phyloP scores from a whole-genome alignment of 352 stramenopile species.

The Detonula confervacea region DNA sequence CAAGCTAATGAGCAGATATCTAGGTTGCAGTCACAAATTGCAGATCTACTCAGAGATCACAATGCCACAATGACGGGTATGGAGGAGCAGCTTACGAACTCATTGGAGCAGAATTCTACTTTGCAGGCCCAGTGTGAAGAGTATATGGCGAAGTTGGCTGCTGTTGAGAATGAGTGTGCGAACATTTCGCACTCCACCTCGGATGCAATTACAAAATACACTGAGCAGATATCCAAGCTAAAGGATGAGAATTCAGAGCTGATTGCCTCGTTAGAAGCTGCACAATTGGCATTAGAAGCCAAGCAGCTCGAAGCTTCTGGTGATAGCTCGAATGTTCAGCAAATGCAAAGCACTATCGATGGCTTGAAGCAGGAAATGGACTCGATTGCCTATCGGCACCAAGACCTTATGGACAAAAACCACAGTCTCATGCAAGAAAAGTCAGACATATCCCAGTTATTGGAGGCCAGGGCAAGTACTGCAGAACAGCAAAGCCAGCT shows the following conservation, averaged over 20 bases:
- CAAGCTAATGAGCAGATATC: constrained; percentile 35
- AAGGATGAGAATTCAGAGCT: constrained; percentile 47
- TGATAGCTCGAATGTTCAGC: constrained; percentile 2
- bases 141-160: constrained; percentile 42
- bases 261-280: constrained; percentile 26
- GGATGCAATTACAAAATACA: constrained; percentile 34
- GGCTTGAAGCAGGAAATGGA: constrained; percentile 32
- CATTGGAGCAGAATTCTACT: constrained; percentile 21
- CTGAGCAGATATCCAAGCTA: constrained; percentile 39
- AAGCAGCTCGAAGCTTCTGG: constrained; percentile 17
- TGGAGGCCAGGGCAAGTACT: constrained; percentile 33
- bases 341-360: constrained; percentile 31
- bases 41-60: constrained; percentile 42
- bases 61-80: constrained; percentile 34
- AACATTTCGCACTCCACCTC: constrained; percentile 16
- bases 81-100: constrained; percentile 38
- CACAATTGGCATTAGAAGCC: not conserved
- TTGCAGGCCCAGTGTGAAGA: constrained; percentile 37
- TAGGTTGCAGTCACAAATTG: constrained; percentile 39
- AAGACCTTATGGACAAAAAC: constrained; percentile 31
- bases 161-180: constrained; percentile 20
- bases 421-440: constrained; percentile 27
- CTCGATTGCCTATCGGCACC: constrained; percentile 27
- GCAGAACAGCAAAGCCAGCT: constrained; percentile 23
- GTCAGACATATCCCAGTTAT: constrained; percentile 10